Base-by-base conservation (phyloP, 352 stramenopile genomes). In the Pythium brassicae region DNA sequence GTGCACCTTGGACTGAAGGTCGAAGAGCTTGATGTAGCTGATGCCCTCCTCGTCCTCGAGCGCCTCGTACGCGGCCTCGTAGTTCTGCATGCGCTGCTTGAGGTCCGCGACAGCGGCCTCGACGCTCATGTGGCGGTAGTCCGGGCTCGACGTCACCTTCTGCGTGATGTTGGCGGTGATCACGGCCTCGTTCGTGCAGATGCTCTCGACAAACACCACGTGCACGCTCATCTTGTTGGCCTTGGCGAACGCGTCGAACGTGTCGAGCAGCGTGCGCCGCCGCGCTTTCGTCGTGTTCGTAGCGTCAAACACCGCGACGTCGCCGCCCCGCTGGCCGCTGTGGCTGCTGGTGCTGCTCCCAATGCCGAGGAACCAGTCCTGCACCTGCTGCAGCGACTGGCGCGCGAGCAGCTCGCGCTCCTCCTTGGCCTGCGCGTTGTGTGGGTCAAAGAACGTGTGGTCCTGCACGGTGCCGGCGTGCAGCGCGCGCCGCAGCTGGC, bases 151-250 rank as follows among this genome's bases (percentile, higher is more conserved):
- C 47, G 72, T 68, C 26, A 93, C 66, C 50, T 89, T 91, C 51
- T 92, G 82, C 43, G 74, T 75, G 42, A 95, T 89, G 54, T 92
- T 94, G 29, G 77, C 77, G 25, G 85, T 78, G 53, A 95, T 89
- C 63, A 97, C 87, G 2, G 87, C 83, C 53, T 97, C 87, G 60
- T 95, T 91, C 53, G 94, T 94, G 70, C 90, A 97, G 55, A 98
- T 95, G 40, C 75, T 93, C 65, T 98, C 94, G 15, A 98, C 71
- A 68, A 98, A 97, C 46, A 98, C 88, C 25, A 97, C 78, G 68
- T 91, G 83, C 29, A 93, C 80, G 53, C 75, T 91, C 45, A 83
- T 87, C 48, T 89, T 76, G 59, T 91, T 53, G 11, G 59, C 52
- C 27, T 69, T 74, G 0, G 78, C 75, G 50, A 93, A 93, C 45